These are phyloP conservation scores for Corymbia citriodora DNA, from an alignment of 441 rosid species.

Conservation along the genomic window DNA sequence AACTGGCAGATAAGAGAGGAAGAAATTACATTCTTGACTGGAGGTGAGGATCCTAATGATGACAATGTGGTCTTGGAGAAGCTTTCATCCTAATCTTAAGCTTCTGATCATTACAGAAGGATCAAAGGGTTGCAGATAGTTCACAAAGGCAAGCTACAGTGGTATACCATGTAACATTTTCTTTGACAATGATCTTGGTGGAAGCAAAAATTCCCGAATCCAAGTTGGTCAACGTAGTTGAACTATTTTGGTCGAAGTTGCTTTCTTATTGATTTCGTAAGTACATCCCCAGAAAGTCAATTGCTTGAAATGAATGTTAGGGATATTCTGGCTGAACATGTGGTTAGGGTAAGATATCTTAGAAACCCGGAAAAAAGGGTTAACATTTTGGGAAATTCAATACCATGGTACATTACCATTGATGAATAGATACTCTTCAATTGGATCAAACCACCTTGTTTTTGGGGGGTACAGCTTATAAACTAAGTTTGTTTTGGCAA, in stretches of 20 bases:
- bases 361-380: not conserved
- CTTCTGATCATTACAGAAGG: slow-evolving; percentile 96
- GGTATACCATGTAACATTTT: not conserved
- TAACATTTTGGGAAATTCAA: not conserved
- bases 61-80: slow-evolving; percentile 74
- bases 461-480: not conserved
- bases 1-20: slow-evolving; percentile 80
- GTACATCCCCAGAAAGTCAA: not conserved
- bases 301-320: not conserved
- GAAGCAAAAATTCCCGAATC: not conserved
- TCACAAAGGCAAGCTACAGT: slow-evolving; percentile 54
- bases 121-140: slow-evolving; percentile 84
- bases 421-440: not conserved
- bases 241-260: not conserved
- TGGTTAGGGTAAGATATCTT: not conserved
- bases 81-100: slow-evolving; percentile 77
- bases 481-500: not conserved
- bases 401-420: not conserved
- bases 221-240: not conserved
- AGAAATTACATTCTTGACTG: slow-evolving; percentile 81
- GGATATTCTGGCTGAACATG: not conserved
- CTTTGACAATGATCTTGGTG: not conserved
- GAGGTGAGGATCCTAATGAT: slow-evolving; percentile 74
- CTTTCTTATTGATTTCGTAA: not conserved
- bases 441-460: not conserved